Percentiles rank a stretch among this genome's conserved stretches.
phyloP scores from a whole-genome alignment of 352 stramenopile species.

The Phytophthora boehmeriae region DNA sequence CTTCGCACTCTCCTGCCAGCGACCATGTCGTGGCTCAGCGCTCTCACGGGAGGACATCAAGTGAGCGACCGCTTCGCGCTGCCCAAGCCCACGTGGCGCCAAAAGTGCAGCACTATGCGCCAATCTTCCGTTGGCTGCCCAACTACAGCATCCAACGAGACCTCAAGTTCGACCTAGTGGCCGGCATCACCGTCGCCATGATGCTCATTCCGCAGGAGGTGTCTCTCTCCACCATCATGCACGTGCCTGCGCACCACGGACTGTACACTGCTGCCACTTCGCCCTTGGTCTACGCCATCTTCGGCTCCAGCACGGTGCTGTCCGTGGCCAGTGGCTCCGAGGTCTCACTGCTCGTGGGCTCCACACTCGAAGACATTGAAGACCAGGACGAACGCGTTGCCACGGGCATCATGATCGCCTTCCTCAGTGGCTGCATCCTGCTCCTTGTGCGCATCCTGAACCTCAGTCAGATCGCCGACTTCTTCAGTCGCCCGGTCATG shows the following conservation, averaged over 20 bases:
- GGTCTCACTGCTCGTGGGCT: conserved; percentile 55
- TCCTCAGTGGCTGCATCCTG: conserved; percentile 81
- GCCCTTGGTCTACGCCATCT: conserved; percentile 82
- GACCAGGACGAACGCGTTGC: conserved; percentile 44
- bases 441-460: conserved; percentile 74
- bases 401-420: conserved; percentile 53
- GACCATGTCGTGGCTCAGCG: not conserved
- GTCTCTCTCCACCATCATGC: conserved; percentile 88
- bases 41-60: conserved; percentile 7
- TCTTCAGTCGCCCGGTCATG: conserved; percentile 90
- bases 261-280: conserved; percentile 86
- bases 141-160: conserved; percentile 47
- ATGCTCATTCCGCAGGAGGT: conserved; percentile 90
- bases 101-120: conserved; percentile 16
- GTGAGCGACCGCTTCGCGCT: conserved; percentile 18
- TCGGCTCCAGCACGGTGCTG: conserved; percentile 79
- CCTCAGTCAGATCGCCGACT: conserved; percentile 85
- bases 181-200: conserved; percentile 65
- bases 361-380: conserved; percentile 51
- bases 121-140: conserved; percentile 55
- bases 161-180: conserved; percentile 56
- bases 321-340: conserved; percentile 75
- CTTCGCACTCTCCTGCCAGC: not conserved
- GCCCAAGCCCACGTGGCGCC: conserved; percentile 19
- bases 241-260: conserved; percentile 83